Evolutionary conservation across 2,329 filamentous ascomycete genomes (phyloP), one percentile per base, ranked within the genome.

Genomic region (Hymenoscyphus occultus): DNA sequence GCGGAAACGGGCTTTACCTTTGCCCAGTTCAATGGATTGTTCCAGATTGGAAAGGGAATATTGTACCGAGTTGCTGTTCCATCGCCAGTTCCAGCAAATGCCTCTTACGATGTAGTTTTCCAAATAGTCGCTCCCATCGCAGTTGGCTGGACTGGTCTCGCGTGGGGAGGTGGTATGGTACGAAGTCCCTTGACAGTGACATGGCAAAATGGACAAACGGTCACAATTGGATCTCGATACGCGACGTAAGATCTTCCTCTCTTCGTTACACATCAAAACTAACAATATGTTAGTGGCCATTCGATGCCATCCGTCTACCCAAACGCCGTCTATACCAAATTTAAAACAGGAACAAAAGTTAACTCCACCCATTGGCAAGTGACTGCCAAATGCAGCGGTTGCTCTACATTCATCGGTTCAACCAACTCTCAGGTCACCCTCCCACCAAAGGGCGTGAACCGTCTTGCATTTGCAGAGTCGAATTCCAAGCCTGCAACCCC

Each of bases 371-470:
- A 69, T 51, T 64, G 60, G 57, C 64, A 65, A 59, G 62, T 62
- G 54, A 69, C 67, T 12, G 65, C 63, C 5, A 69, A 69, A 60
- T 69, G 67, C 40, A 62, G 63, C n/a, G 67, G 67, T 12, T 69
- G 67, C 56, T 67, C 65, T 1, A 60, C 65, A 9, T 69, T 40
- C 35, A 62, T 39, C 31, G 56, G 48, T 2, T 39, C 59, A 16
- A 56, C 22, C 10, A 35, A 31, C 16, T 16, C 56, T 16, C 31
- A 62, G 12, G 39, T 22, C 10, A 54, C 45, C 6, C 56, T 65
- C 14, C 59, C 63, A n/a, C 65, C 65, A 6, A 56, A 54, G 9
- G 63, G 65, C 13, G 16, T 12, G 5, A 67, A 67, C 42, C 64
- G 58, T 31, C 28, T 68, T 13, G 67, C 67, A 13, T 67, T 65